Base-by-base conservation (phyloP, 352 stramenopile genomes). In the Blastocystis sp. region DNA sequence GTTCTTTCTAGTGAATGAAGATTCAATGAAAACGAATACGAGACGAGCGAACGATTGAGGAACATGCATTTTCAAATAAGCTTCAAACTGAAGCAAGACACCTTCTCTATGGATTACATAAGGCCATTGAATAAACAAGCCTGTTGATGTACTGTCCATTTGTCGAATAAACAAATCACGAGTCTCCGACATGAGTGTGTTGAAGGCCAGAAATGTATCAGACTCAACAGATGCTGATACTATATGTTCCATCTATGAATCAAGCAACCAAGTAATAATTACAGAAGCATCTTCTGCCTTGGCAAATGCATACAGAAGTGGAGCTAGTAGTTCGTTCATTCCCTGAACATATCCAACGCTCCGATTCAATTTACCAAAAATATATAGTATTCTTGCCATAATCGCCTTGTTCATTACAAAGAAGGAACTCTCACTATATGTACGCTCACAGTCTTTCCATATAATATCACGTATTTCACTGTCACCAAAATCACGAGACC, bases 311-410 rank as follows among this genome's bases (percentile, higher is more conserved):
- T 94, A 95, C 60, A 94, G 93, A 3, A 96, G 89, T 3, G 93
- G 94, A 5, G 91, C 93, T 13, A 94, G 89, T 66, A 96, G 92
- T 91, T 96, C 94, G 89, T 96, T 96, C 94, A 96, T 96, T 40
- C 94, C 94, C 89, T 96, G 94, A n/a, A 95, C 93, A 82, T 96
- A 96, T n/a, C 91, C 89, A 75, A 95, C 92, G 27, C 93, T 92
- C 60, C 93, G 92, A 75, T 96, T 95, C 13, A 95, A 90, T 89
- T 95, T 95, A 15, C 91, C 92, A 92, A 92, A 95, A 54, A 95
- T 90, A 87, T 94, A 95, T 22, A 96, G 89, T 42, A 95, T 93
- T 11, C 93, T 90, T 80, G 94, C 92, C 56, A 96, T 87, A n/a
- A 87, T 56, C 17, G 90, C 66, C 22, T 66, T 77, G 90, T 94